Evolutionary conservation across 805 yeast genomes (phyloP).

Genomic region (Blastobotrys muscicola): DNA sequence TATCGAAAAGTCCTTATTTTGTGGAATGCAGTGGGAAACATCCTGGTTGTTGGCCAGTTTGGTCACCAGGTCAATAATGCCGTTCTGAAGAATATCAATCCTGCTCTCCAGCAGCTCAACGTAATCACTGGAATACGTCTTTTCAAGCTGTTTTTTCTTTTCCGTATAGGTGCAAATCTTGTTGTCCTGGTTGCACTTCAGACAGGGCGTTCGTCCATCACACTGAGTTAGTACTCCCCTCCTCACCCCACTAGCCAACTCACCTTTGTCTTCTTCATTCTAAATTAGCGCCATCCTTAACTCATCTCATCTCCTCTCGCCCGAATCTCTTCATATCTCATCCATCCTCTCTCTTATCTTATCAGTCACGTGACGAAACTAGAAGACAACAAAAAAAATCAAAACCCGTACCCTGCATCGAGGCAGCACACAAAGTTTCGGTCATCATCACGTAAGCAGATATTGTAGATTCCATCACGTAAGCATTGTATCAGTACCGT

Average conservation of each 20-base stretch:
- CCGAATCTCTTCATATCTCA: conserved; percentile 1
- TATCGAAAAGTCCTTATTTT: conserved; percentile 14
- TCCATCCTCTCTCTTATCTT: neutral
- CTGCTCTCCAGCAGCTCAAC: conserved; percentile 56
- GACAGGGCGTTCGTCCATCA: conserved; percentile 41
- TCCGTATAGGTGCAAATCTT: conserved; percentile 49
- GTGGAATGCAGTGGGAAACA: conserved; percentile 13
- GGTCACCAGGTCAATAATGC: conserved; percentile 33
- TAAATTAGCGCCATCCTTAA: neutral
- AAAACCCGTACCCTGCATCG: too few relatives aligned
- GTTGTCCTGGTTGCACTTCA: conserved; percentile 43
- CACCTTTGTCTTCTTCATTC: conserved; percentile 11
- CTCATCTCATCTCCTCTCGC: too few relatives aligned
- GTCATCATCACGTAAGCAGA: too few relatives aligned
- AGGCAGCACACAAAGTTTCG: too few relatives aligned
- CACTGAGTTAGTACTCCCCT: conserved; percentile 23
- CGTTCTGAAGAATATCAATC: conserved; percentile 40
- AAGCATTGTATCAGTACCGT: too few relatives aligned
- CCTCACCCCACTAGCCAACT: neutral
- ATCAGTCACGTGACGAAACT: neutral
- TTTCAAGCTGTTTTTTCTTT: conserved; percentile 44
- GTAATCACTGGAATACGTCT: conserved; percentile 49
- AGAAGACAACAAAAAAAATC: too few relatives aligned
- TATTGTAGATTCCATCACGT: too few relatives aligned
- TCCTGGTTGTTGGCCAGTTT: conserved; percentile 16